phyloP scores from a whole-genome alignment of 371 early-diverging fungal genomes.

The Saksenaea vasiformis region DNA sequence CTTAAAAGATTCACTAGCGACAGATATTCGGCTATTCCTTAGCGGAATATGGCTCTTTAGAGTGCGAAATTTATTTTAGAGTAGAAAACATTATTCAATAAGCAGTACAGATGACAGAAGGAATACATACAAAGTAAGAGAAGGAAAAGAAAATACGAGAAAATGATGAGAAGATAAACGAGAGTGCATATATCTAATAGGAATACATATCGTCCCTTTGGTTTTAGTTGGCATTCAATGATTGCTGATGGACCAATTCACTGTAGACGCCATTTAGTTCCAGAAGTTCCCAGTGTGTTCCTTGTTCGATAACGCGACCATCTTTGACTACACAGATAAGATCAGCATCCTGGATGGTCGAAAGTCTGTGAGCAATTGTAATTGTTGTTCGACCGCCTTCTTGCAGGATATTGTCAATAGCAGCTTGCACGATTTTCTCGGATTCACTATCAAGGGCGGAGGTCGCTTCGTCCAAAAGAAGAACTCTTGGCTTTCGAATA shows the following conservation, averaged over 20 bases:
- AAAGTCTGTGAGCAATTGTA: conserved; percentile 67
- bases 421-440: conserved; percentile 89
- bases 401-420: conserved; percentile 73
- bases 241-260: conserved; percentile 44
- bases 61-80: too few species aligned
- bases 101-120: too few species aligned
- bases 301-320: conserved; percentile 80
- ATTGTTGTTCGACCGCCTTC: conserved; percentile 62
- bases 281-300: conserved; percentile 78
- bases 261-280: conserved; percentile 39
- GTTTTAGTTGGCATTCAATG: conserved; percentile 37
- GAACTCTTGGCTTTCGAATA: conserved; percentile 35
- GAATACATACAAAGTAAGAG: too few species aligned
- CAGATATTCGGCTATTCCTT: too few species aligned
- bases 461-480: conserved; percentile 96
- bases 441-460: conserved; percentile 89
- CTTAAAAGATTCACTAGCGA: too few species aligned
- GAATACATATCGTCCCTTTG: background rate
- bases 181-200: background rate
- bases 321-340: conserved; percentile 73
- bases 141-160: background rate
- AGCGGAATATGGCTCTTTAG: too few species aligned
- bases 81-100: too few species aligned
- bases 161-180: background rate
- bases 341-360: conserved; percentile 74